Percentiles rank a stretch among this genome's conserved stretches.
Evolutionary conservation across 352 stramenopile species (phyloP).

Genomic region (Thalassiosira sp.): DNA sequence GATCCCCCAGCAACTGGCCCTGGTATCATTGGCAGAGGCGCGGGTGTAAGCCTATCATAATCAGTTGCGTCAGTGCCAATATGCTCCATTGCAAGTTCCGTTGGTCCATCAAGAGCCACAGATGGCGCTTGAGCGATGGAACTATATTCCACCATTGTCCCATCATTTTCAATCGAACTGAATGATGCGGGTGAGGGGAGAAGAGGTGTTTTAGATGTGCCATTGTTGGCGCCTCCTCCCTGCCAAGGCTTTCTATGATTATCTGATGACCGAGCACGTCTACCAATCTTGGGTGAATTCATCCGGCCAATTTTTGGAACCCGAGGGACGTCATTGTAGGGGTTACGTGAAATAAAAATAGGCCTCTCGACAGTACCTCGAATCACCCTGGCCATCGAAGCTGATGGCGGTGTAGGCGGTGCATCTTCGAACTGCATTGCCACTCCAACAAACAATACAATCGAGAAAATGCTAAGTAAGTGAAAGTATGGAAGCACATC

Average conservation of each 20-base stretch:
- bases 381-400: constrained; percentile 56
- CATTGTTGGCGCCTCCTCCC: too few relatives aligned
- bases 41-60: background rate
- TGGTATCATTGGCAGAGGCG: background rate
- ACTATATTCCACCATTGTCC: background rate
- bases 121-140: background rate
- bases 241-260: background rate
- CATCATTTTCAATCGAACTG: background rate
- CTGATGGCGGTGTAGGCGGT: constrained; percentile 66
- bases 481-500: constrained; percentile 78
- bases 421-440: constrained; percentile 74
- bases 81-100: constrained; percentile 4
- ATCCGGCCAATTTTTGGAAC: too few relatives aligned
- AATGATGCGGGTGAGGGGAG: constrained; percentile 6
- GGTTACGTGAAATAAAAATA: background rate
- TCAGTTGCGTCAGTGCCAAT: background rate
- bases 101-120: constrained; percentile 1
- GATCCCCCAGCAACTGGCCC: background rate
- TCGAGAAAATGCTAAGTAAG: constrained; percentile 66
- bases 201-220: background rate
- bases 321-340: background rate
- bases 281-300: too few relatives aligned
- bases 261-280: background rate
- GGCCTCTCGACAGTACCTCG: constrained; percentile 50
- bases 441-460: constrained; percentile 60